Base-by-base conservation (phyloP, 495 filamentous ascomycete species). In the Podospora pseudocomata region DNA sequence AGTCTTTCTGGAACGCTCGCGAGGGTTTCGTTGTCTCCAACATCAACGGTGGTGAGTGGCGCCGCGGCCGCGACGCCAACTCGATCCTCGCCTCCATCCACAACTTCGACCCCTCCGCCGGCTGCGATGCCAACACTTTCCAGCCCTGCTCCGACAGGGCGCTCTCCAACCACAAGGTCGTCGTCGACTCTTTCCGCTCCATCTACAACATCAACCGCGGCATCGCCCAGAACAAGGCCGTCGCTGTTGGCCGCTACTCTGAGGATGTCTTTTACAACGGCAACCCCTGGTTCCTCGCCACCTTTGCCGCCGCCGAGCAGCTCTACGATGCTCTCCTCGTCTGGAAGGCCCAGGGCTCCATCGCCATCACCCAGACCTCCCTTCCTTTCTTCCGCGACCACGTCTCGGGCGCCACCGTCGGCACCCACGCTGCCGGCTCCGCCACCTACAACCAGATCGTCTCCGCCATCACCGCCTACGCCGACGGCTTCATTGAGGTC, bases 181-280 rank as follows among this genome's bases (percentile, higher is more conserved):
- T 87, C 4, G 84, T 86, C 4, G 87, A 91, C 71, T 86, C 86
- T 3, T 90, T 91, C 81, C 83, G 89, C 13, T 75, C 78, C 6
- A 71, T 86, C 55, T 91, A 89, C 72, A 67, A 72, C n/a, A 77
- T 91, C 72, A 91, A 91, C 79, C 71, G 72, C 2, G 83, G 81
- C 9, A 77, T 80, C 26, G 13, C 79, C 20, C 72, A 80, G 11
- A 84, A 86, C 15, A 72, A 76, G 13, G 87, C 87, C 4, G 84
- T 87, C 23, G 87, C 89, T 16, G 81, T 91, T 9, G 90, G 90
- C 58, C 77, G 90, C 23, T 93, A 93, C 72, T 74, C 88, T 2
- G 89, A 91, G 71, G 90, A 92, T 68, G 73, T 79, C 3, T 92
- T 91, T 71, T 86, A 87, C 72, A 84, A 85, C 61, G 88, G 87